Conservation (phyloP, 129 eudicot genomes). For the carrot (Daucus carota) region DNA sequence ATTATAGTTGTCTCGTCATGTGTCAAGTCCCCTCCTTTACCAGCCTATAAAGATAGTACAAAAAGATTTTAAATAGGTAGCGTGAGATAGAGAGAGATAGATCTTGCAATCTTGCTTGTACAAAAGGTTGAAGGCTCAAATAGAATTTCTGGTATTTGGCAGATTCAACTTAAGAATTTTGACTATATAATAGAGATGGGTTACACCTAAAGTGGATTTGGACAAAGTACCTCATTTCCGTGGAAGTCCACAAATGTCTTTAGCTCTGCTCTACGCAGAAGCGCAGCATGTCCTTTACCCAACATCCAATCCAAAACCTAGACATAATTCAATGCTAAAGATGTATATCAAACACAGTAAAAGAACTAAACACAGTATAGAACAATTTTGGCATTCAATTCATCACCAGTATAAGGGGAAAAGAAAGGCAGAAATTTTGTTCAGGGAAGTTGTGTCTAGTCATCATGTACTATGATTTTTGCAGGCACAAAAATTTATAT, state of each 20-base stretch:
- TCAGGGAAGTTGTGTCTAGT: neutral
- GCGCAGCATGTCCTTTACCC: slow-evolving; percentile 92
- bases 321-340: slow-evolving; percentile 12
- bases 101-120: neutral
- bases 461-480: neutral
- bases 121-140: neutral
- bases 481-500: neutral
- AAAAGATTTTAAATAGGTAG: neutral
- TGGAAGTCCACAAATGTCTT: slow-evolving; percentile 96
- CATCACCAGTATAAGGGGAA: neutral
- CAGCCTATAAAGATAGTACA: slow-evolving; percentile 52
- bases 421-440: neutral
- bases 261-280: slow-evolving; percentile 87
- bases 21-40: slow-evolving; percentile 97
- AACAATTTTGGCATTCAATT: neutral
- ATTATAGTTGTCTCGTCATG: slow-evolving; percentile 98
- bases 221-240: slow-evolving; percentile 78
- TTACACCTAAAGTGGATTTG: neutral
- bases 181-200: neutral
- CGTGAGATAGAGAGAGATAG: neutral
- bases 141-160: neutral
- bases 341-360: neutral
- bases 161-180: neutral
- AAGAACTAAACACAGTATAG: neutral
- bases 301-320: slow-evolving; percentile 96